Conservation (phyloP, 805 yeast genomes). For the Pichia thaimueangensis region DNA sequence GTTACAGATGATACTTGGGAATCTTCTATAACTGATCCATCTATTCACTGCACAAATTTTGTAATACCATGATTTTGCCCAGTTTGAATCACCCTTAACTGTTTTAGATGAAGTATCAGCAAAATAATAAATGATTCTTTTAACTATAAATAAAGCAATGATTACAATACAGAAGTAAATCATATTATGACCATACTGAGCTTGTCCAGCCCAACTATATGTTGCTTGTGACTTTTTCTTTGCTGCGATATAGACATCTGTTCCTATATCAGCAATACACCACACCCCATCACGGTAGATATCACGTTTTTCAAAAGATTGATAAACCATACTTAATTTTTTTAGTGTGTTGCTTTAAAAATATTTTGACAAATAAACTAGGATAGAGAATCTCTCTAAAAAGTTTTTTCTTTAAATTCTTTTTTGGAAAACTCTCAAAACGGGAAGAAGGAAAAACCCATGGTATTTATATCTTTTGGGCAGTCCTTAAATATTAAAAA, state of each 20-base stretch:
- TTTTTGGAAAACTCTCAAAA: too few species aligned
- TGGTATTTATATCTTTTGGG: too few species aligned
- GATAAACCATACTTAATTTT: not conserved
- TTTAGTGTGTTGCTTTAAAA: too few species aligned
- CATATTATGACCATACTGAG: conserved; percentile 33
- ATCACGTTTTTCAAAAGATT: conserved; percentile 2
- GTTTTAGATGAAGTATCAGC: conserved; percentile 13
- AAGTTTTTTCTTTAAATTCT: too few species aligned
- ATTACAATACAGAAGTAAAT: conserved; percentile 36
- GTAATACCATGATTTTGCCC: conserved; percentile 9
- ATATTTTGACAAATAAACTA: too few species aligned
- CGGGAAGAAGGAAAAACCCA: too few species aligned
- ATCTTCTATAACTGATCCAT: conserved; percentile 27
- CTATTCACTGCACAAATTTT: conserved; percentile 28
- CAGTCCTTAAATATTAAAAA: too few species aligned
- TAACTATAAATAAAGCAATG: conserved; percentile 30
- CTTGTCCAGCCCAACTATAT: conserved; percentile 26
- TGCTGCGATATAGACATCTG: conserved; percentile 21
- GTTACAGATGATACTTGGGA: conserved; percentile 29
- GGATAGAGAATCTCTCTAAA: too few species aligned
- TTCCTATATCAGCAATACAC: conserved; percentile 17
- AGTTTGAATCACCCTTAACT: conserved; percentile 5
- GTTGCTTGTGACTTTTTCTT: conserved; percentile 27
- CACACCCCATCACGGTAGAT: conserved; percentile 12
- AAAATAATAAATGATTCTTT: conserved; percentile 19